phyloP scores from a whole-genome alignment of 306 rosid species.

The Gleditsia sinensis region DNA sequence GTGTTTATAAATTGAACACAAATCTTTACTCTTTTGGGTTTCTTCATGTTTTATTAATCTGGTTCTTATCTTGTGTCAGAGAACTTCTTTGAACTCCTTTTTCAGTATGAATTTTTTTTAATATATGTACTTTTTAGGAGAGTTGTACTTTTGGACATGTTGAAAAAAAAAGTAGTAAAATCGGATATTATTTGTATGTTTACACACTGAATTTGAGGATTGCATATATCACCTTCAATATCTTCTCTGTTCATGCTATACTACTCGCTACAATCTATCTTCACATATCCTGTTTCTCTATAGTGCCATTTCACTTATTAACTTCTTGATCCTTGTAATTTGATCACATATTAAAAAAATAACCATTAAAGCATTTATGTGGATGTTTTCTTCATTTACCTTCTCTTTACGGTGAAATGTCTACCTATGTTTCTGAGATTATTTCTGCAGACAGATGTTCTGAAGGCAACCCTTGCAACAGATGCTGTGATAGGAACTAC shows the following conservation, averaged over 20 bases:
- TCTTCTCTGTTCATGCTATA: neutral
- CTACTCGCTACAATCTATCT: neutral
- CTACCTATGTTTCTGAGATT: slow-evolving; percentile 26
- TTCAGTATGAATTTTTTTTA: neutral
- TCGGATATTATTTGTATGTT: neutral
- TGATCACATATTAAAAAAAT: neutral
- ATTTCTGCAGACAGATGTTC: slow-evolving; percentile 71
- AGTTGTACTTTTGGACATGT: neutral
- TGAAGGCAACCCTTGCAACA: slow-evolving; percentile 92
- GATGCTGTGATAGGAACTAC: slow-evolving; percentile 90
- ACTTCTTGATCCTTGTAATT: slow-evolving; percentile 11
- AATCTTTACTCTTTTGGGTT: neutral
- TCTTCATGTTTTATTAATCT: neutral
- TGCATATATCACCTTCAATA: neutral
- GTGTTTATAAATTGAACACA: slow-evolving; percentile 9
- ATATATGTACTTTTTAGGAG: neutral
- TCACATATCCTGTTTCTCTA: neutral
- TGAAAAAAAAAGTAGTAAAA: neutral
- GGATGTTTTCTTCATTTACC: neutral
- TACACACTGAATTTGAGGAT: neutral
- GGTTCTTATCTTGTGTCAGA: slow-evolving; percentile 13
- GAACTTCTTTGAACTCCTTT: slow-evolving; percentile 2
- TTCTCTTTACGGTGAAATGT: slow-evolving; percentile 17
- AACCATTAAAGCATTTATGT: neutral
- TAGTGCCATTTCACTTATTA: neutral